Conservation (phyloP, 2,329 filamentous ascomycete genomes). For the Blastomyces gilchristii region DNA sequence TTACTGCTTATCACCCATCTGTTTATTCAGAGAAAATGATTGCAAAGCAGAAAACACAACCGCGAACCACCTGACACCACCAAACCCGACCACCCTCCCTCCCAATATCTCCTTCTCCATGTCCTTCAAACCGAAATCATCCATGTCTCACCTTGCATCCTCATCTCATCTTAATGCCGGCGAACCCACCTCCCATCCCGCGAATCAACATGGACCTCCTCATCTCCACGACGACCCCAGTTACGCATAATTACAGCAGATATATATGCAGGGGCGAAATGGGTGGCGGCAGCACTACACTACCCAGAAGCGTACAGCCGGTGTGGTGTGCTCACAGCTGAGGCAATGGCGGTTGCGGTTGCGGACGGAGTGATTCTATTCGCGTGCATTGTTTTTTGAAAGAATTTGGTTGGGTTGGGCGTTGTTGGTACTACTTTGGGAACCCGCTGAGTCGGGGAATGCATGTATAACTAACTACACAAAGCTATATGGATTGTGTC, state of each 20-base stretch:
- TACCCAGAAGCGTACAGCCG: not conserved
- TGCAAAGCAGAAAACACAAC: not conserved
- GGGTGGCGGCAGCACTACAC: slow-evolving; percentile 7
- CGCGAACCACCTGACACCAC: not conserved
- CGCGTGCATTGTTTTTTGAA: too few species aligned
- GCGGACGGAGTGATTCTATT: too few species aligned
- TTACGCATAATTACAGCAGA: slow-evolving; percentile 10
- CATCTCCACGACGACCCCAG: slow-evolving; percentile 12
- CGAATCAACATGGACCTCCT: slow-evolving; percentile 11
- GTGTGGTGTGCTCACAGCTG: slow-evolving; percentile 10
- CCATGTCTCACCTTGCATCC: not conserved
- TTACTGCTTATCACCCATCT: not conserved
- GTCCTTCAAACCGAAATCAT: not conserved
- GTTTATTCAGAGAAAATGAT: not conserved
- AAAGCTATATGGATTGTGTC: too few species aligned
- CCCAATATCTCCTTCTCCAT: too few species aligned
- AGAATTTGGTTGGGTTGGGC: too few species aligned
- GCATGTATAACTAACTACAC: not conserved
- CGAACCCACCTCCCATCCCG: slow-evolving; percentile 9
- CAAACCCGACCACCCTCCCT: not conserved
- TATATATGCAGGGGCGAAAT: slow-evolving; percentile 11
- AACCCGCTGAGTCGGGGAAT: not conserved
- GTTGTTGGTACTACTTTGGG: too few species aligned
- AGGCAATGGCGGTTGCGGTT: slow-evolving; percentile 12
- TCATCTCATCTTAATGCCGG: slow-evolving; percentile 4